Conservation (phyloP, 768 basidiomycete species). For the Naganishia randhawae region DNA sequence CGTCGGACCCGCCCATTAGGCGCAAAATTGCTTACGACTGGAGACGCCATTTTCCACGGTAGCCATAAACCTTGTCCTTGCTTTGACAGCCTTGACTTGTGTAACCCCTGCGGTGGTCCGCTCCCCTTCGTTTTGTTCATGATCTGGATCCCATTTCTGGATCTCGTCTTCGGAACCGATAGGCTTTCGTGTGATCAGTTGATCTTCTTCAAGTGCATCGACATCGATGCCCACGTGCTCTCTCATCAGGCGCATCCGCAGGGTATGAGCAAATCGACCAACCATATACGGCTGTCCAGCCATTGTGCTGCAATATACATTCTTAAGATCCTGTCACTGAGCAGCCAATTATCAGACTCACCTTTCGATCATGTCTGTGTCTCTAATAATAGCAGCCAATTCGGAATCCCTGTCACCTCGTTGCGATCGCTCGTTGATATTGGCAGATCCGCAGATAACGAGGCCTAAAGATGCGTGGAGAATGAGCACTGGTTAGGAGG, state of each 20-base stretch:
- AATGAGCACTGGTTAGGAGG: not conserved
- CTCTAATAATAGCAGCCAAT: slow-evolving; percentile 82
- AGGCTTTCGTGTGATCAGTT: slow-evolving; percentile 60
- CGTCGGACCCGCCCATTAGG: not conserved
- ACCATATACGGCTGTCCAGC: slow-evolving; percentile 91
- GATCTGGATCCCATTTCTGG: slow-evolving; percentile 69
- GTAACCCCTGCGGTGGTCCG: slow-evolving; percentile 40
- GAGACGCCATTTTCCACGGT: slow-evolving; percentile 41
- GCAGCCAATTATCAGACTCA: slow-evolving; percentile 49
- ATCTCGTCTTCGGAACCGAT: slow-evolving; percentile 57
- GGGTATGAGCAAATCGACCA: slow-evolving; percentile 90
- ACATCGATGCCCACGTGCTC: slow-evolving; percentile 96
- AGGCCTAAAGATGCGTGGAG: slow-evolving; percentile 20
- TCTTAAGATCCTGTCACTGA: slow-evolving; percentile 7
- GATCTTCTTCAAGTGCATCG: slow-evolving; percentile 75
- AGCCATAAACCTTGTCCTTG: slow-evolving; percentile 39
- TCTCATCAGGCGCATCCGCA: slow-evolving; percentile 89
- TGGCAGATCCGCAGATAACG: slow-evolving; percentile 62
- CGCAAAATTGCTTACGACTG: slow-evolving; percentile 35
- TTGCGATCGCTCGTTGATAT: slow-evolving; percentile 95
- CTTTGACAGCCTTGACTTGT: slow-evolving; percentile 43
- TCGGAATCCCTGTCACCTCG: slow-evolving; percentile 97
- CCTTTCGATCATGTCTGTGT: slow-evolving; percentile 96
- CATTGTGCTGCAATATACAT: slow-evolving; percentile 70
- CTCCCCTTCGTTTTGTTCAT: slow-evolving; percentile 57